Evolutionary conservation across 2,329 filamentous ascomycete genomes (phyloP), one percentile per base, ranked within the genome.

Genomic region (Penicillium sp.): DNA sequence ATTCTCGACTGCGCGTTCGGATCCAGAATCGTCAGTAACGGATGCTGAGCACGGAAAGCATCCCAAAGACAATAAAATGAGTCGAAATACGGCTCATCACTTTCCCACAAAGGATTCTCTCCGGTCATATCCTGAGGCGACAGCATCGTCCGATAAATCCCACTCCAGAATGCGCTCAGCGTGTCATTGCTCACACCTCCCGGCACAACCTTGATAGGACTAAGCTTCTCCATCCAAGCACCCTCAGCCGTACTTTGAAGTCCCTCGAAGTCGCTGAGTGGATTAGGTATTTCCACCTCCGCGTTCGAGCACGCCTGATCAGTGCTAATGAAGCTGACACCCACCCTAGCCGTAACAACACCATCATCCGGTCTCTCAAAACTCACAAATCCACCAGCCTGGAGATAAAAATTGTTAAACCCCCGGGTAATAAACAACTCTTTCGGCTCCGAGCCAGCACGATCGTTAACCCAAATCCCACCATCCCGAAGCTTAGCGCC

Each of bases 61-160:
- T 67, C 65, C 65, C 65, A 67, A 0, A 67, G 45, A 45, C 65
- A 67, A 35, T 91, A 91, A 58, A 88, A 89, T 0, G 85, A 88
- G 68, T 90, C 87, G 67, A 86, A 90, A 63, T 90, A 90, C 0
- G 86, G 87, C 67, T 88, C 86, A 2, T 75, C 76, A 42, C 81
- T 85, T 1, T 81, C 63, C 86, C 87, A 90, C 0, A 85, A 67
- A 2, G 85, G 85, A 59, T 90, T 90, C 68, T 90, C 87, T 1
- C 85, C 85, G 0, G 87, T 89, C 63, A 88, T 87, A 63, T 90
- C 87, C 63, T 89, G 86, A 3, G 87, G 87, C 51, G 83, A 86
- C 55, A 89, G 83, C 83, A 89, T 85, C 2, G 84, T 84, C n/a
- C 87, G 78, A 67, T 90, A 90, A 25, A 87, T 80, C 3, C 87